Evolutionary conservation across 768 basidiomycete species (phyloP).

Genomic region (Termitomyces sp.): DNA sequence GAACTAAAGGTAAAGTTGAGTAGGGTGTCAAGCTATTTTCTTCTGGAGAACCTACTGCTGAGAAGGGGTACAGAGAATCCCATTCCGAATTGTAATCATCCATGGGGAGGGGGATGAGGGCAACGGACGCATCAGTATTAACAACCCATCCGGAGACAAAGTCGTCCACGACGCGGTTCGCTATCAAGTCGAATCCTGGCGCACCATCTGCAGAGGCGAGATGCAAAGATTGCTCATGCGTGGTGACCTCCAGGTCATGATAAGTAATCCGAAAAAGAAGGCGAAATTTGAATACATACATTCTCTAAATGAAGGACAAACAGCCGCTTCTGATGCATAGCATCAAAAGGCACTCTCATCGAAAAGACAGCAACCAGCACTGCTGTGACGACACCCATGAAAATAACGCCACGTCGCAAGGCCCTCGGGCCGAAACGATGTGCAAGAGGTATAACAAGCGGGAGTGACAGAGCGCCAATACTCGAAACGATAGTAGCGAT

Average conservation of each 20-base stretch:
- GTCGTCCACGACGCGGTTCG: constrained; percentile 49
- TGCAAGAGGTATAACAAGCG: constrained; percentile 63
- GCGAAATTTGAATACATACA: constrained; percentile 36
- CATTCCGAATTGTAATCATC: constrained; percentile 82
- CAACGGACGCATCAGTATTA: constrained; percentile 15
- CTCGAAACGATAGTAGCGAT: constrained; percentile 72
- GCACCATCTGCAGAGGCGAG: constrained; percentile 80
- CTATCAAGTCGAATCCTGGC: constrained; percentile 65
- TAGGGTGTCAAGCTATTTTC: background rate
- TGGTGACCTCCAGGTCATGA: constrained; percentile 49
- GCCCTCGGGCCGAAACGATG: constrained; percentile 56
- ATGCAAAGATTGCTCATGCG: constrained; percentile 69
- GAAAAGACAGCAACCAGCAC: constrained; percentile 58
- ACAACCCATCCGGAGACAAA: constrained; percentile 45
- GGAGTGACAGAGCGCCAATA: constrained; percentile 50
- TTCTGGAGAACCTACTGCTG: constrained; percentile 37
- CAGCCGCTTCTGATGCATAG: constrained; percentile 81
- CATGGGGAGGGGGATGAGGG: constrained; percentile 48
- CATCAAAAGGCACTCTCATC: constrained; percentile 63
- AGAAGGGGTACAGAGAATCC: constrained; percentile 83
- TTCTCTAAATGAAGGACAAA: constrained; percentile 86
- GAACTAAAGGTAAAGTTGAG: constrained; percentile 43
- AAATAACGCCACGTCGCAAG: constrained; percentile 33
- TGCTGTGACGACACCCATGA: constrained; percentile 41
- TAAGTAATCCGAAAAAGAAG: background rate